Evolutionary conservation across 805 yeast genomes (phyloP), one percentile per base, ranked within the genome.

Genomic region (Metschnikowia aberdeeniae): DNA sequence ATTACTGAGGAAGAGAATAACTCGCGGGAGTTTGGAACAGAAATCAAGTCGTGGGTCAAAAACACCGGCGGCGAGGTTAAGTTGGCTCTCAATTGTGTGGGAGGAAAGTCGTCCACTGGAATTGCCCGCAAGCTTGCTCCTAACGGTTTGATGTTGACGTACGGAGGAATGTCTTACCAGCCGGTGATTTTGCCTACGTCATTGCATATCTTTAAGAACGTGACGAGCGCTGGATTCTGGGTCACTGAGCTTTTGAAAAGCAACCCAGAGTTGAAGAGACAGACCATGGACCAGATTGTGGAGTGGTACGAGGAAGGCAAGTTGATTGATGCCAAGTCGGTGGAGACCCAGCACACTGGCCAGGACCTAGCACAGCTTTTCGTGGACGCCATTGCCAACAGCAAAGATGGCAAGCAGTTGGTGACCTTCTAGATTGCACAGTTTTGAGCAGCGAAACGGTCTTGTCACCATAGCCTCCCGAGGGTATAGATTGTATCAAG

Each of bases 91-190:
- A 93, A 93, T 67, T 87, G 96, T 58, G 92, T 95, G 30, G 97
- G 99, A 44, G 99, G 99, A 29, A 77, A 84, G 49, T 84, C 89
- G 31, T 79, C 89, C 17, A 75, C 95, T 0, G 84, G 84, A 34
- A 74, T 93, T 55, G 92, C 96, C 8, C 76, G 97, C 54, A 92
- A 89, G 62, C 74, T 93, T 45, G 81, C 80, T 32, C 67, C 72
- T 12, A 80, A 86, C 55, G 96, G 93, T 1, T 76, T 82, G 39
- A 70, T 93, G 73, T 79, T 89, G 55, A 89, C 98, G 1, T 93
- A 93, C 60, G 99, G 99, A 29, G 98, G 96, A 32, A 93, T 93
- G 99, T 88, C 97, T 3, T 82, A 84, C 73, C 90, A 88, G 67
- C 99, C 99, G 1, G 95, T 93, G 9, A 77, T 80, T n/a, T 66